A percentile compares a stretch with the other conserved stretches of the same genome.
phyloP scores from a whole-genome alignment of 306 rosid genomes.

The Dalbergia oliveri region DNA sequence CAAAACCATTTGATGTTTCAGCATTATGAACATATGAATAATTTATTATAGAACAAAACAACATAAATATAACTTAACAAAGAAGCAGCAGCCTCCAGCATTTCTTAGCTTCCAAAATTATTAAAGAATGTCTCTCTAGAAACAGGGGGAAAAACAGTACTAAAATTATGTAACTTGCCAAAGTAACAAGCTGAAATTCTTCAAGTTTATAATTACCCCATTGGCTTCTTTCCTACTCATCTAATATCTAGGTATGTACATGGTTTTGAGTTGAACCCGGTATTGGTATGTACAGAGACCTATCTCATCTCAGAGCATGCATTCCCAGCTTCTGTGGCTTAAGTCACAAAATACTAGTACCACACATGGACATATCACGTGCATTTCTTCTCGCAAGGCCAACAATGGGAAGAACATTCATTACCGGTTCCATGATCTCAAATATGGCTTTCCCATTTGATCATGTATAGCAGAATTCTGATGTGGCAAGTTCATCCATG shows the following conservation, averaged over 20 bases:
- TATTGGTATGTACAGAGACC: constrained; percentile 79
- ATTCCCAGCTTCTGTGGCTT: constrained; percentile 45
- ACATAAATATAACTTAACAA: constrained; percentile 22
- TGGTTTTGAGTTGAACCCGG: constrained; percentile 57
- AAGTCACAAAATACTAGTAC: constrained; percentile 45
- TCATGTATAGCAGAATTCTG: constrained; percentile 79
- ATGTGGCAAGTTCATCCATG: constrained; percentile 77
- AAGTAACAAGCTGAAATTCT: constrained; percentile 52
- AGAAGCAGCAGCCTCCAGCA: constrained; percentile 42
- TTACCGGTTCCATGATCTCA: constrained; percentile 85
- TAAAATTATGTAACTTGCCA: constrained; percentile 53
- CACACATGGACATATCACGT: constrained; percentile 43
- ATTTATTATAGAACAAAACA: background rate
- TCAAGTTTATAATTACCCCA: constrained; percentile 48
- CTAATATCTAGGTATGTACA: constrained; percentile 78
- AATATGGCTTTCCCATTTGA: constrained; percentile 81
- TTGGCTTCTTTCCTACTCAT: constrained; percentile 51
- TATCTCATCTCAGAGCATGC: constrained; percentile 53
- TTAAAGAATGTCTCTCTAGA: constrained; percentile 55
- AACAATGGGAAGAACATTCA: constrained; percentile 28
- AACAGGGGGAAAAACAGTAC: constrained; percentile 36
- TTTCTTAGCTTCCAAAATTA: constrained; percentile 56
- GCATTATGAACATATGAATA: constrained; percentile 11
- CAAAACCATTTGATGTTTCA: background rate
- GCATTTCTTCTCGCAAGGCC: constrained; percentile 42